These are phyloP conservation scores for Fusarium sororula DNA, from an alignment of 2,329 filamentous ascomycete species.

Conservation along the genomic window DNA sequence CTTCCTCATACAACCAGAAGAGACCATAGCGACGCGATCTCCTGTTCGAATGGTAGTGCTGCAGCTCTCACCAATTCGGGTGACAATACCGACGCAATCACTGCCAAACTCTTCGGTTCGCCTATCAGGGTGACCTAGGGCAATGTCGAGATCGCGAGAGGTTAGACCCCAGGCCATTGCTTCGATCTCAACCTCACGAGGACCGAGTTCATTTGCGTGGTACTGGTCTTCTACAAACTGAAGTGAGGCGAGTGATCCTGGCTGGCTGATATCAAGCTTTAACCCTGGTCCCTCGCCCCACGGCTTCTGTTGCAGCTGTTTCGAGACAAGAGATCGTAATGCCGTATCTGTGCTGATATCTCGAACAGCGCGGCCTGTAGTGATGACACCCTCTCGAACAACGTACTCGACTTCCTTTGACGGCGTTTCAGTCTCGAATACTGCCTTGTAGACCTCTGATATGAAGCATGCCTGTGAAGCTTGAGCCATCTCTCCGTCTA, in stretches of 20 bases:
- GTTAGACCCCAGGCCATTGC: neutral
- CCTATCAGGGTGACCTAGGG: neutral
- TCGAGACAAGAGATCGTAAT: neutral
- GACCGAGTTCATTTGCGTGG: rapidly evolving
- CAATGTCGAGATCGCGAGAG: neutral
- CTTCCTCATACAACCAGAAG: neutral
- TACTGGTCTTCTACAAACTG: neutral
- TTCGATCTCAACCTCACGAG: neutral
- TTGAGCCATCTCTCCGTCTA: rapidly evolving
- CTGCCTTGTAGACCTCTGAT: neutral
- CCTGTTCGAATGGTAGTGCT: neutral
- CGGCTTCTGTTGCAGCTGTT: neutral
- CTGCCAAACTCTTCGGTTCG: neutral
- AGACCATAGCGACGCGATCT: neutral
- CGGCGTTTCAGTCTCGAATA: neutral
- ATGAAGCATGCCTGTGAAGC: neutral
- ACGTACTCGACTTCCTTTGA: neutral
- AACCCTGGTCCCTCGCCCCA: neutral
- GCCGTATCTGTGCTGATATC: neutral
- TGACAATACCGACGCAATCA: neutral
- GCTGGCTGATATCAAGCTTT: neutral
- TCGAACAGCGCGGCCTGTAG: neutral
- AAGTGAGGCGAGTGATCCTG: neutral
- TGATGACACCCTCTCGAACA: neutral
- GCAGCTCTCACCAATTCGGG: rapidly evolving